Base-by-base conservation (phyloP, 768 basidiomycete species). In the Paxillus ammoniavirescens region DNA sequence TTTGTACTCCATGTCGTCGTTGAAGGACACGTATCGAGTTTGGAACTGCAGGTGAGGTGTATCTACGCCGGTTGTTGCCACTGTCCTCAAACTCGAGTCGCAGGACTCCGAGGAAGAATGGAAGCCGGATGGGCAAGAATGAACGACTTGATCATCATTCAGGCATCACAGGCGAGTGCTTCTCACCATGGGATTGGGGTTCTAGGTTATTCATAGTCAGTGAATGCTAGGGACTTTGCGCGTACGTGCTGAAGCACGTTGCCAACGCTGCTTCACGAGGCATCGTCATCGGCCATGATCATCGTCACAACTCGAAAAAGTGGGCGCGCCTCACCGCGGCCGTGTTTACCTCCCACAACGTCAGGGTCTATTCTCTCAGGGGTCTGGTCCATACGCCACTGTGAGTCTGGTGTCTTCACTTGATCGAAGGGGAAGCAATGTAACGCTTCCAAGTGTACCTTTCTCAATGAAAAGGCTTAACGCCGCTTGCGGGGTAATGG, bases 61-160 rank as follows among this genome's bases (percentile, higher is more conserved):
- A 23, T 33, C n/a, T 41, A 31, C 30, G 31, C 40, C 21, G 21
- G 17, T 21, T 49, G 26, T 58, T 31, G 26, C 30, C 21, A 21
- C 40, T 23, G 26, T 33, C 54, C 18, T 31, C 31, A 47, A 56
- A 28, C 28, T 35, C 49, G 6, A 47, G 17, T 35, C 35, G 4
- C 57, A 88, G 91, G 91, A 49, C 74, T 93, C 18, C 75, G 91
- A 61, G 91, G 86, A 2, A 77, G 73, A 57, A 94, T 95, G 93
- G 87, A 89, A 60, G 91, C 91, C 8, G 93, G 93, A 2, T 93
- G 87, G 81, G 79, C 89, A n/a, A 80, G 89, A 51, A 93, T 95
- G 90, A 95, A 95, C 64, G 90, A 93, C 67, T 70, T 95, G 52
- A 89, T 83, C 45, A 74, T 93, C 49, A 84, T 90, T 41, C 91